Conservation (phyloP, 2,329 filamentous ascomycete species). For the Colletotrichum musicola region DNA sequence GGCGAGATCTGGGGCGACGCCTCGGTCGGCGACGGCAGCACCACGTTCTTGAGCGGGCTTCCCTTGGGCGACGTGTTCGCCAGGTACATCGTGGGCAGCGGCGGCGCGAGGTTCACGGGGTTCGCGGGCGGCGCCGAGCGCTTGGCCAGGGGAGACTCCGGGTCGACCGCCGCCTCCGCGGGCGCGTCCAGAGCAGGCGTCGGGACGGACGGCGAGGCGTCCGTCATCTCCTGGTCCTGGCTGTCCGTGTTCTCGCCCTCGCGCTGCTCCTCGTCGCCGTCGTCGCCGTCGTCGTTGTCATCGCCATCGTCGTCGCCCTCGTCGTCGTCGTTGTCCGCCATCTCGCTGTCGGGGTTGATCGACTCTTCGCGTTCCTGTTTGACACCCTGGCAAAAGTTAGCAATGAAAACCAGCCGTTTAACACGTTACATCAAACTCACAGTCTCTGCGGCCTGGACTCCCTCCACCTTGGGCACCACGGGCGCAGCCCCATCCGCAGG, state of each 20-base stretch:
- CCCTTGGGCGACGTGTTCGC: slow-evolving; percentile 51
- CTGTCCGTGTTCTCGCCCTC: slow-evolving; percentile 50
- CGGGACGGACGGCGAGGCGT: slow-evolving; percentile 47
- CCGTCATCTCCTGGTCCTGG: slow-evolving; percentile 48
- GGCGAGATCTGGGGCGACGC: slow-evolving; percentile 43
- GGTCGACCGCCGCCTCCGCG: slow-evolving; percentile 40
- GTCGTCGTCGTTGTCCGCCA: slow-evolving; percentile 65
- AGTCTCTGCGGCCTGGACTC: slow-evolving; percentile 26
- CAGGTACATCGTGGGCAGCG: slow-evolving; percentile 44
- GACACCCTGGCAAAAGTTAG: slow-evolving; percentile 49
- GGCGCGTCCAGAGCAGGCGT: slow-evolving; percentile 43
- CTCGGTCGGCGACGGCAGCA: slow-evolving; percentile 60
- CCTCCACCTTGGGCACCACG: slow-evolving; percentile 34
- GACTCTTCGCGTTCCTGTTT: slow-evolving; percentile 60
- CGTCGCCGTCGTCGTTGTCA: slow-evolving; percentile 62
- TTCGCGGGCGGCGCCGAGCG: slow-evolving; percentile 42
- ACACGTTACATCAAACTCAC: slow-evolving; percentile 21
- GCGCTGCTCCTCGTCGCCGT: slow-evolving; percentile 58
- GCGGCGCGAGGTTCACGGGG: slow-evolving; percentile 49
- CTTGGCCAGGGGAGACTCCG: slow-evolving; percentile 32
- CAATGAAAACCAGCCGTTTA: slow-evolving; percentile 34
- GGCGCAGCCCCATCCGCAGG: slow-evolving; percentile 48
- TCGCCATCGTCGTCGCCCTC: slow-evolving; percentile 62
- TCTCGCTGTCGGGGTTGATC: slow-evolving; percentile 64
- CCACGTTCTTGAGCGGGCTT: slow-evolving; percentile 66